Evolutionary conservation across 805 yeast genomes (phyloP).

Genomic region (Saccharomycopsis vini): DNA sequence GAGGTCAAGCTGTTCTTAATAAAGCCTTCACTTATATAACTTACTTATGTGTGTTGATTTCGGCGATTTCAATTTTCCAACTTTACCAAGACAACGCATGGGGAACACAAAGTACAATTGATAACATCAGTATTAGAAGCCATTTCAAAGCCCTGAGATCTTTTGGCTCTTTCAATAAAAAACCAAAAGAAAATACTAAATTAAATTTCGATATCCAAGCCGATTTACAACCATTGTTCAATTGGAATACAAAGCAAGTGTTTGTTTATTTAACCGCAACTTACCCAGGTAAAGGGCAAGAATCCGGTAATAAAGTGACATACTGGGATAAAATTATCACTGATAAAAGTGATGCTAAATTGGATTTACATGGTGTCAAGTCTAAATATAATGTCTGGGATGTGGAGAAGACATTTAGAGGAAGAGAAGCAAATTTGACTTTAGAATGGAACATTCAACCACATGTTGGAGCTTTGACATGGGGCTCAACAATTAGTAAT

Average conservation of each 20-base stretch:
- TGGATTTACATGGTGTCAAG: constrained; percentile 43
- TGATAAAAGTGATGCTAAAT: constrained; percentile 44
- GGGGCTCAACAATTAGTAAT: constrained; percentile 41
- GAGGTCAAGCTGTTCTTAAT: constrained; percentile 44
- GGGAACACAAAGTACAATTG: constrained; percentile 30
- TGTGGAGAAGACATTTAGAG: constrained; percentile 46
- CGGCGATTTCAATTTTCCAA: constrained; percentile 41
- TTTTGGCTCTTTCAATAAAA: constrained; percentile 58
- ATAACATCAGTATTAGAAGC: constrained; percentile 29
- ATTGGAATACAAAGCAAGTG: constrained; percentile 97
- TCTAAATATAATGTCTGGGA: constrained; percentile 89
- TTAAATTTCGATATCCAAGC: constrained; percentile 63
- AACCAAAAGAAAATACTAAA: constrained; percentile 68
- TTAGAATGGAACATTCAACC: constrained; percentile 94
- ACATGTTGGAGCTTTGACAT: constrained; percentile 68
- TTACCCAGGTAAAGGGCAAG: constrained; percentile 38
- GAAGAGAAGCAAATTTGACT: constrained; percentile 56
- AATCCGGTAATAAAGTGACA: constrained; percentile 54
- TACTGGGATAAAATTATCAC: constrained; percentile 86
- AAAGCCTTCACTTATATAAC: constrained; percentile 44
- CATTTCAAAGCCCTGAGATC: constrained; percentile 43
- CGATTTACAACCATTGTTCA: constrained; percentile 74
- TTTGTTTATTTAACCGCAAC: constrained; percentile 86
- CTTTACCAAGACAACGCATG: constrained; percentile 39
- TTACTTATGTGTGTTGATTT: constrained; percentile 38